These are phyloP conservation scores for Zalaria obscura DNA, from an alignment of 2,329 filamentous ascomycete genomes.

Conservation along the genomic window DNA sequence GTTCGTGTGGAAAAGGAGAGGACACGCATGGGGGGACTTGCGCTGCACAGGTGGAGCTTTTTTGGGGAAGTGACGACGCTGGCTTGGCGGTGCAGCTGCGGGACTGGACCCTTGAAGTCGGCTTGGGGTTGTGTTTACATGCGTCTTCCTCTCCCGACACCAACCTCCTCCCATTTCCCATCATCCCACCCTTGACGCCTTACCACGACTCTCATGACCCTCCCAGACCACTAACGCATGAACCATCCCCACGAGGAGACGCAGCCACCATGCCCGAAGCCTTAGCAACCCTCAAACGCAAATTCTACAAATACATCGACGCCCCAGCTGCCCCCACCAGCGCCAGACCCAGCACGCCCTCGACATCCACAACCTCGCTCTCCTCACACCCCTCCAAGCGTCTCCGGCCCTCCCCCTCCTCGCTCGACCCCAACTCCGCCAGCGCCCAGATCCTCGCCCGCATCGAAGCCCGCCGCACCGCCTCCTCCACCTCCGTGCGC, in stretches of 20 bases:
- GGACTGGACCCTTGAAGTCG: too few relatives aligned
- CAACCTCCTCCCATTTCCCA: too few relatives aligned
- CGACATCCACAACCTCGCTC: constrained; percentile 11
- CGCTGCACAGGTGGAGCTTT: too few relatives aligned
- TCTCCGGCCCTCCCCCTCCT: constrained; percentile 9
- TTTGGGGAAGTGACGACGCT: too few relatives aligned
- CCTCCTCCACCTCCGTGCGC: constrained; percentile 1
- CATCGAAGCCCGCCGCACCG: constrained; percentile 1
- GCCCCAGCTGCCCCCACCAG: constrained; percentile 33
- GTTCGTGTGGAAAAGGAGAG: not conserved
- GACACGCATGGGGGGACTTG: not conserved
- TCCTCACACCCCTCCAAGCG: constrained; percentile 17
- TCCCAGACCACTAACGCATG: too few relatives aligned
- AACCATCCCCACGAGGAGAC: too few relatives aligned
- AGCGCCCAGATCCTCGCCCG: constrained; percentile 9
- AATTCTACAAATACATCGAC: constrained; percentile 65
- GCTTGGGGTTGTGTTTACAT: too few relatives aligned
- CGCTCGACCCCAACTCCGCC: constrained; percentile 11
- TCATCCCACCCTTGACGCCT: too few relatives aligned
- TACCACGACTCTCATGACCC: too few relatives aligned
- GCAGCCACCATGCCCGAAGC: constrained; percentile 21
- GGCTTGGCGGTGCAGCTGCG: too few relatives aligned
- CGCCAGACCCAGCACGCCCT: constrained; percentile 20
- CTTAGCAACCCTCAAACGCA: constrained; percentile 70
- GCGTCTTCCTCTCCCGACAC: too few relatives aligned